Evolutionary conservation across 2,329 filamentous ascomycete species (phyloP).

Genomic region (Didymella keratinophila): DNA sequence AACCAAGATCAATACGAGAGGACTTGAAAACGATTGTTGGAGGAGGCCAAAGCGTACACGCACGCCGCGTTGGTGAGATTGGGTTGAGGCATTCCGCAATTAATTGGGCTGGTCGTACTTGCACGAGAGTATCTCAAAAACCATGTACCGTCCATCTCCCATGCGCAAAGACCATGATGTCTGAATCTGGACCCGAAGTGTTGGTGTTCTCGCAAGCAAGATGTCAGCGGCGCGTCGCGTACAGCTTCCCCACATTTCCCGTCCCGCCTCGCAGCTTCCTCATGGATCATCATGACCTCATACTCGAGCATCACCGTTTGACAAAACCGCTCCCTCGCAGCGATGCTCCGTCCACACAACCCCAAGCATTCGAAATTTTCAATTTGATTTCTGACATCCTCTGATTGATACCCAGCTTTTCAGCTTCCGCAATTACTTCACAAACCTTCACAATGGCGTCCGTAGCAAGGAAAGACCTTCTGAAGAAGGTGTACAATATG

Average conservation of each 20-base stretch:
- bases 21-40: no score
- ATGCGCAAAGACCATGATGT: no score
- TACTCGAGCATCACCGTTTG: neutral
- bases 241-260: slow-evolving; percentile 15
- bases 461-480: slow-evolving; percentile 73
- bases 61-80: no score
- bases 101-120: no score
- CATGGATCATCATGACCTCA: slow-evolving; percentile 21
- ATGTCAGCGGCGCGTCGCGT: slow-evolving; percentile 21
- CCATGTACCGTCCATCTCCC: no score
- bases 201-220: slow-evolving; percentile 1
- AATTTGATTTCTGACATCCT: slow-evolving; percentile 3
- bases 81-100: no score
- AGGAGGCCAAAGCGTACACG: no score
- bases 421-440: neutral
- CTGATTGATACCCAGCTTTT: slow-evolving; percentile 11
- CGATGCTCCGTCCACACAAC: slow-evolving; percentile 12
- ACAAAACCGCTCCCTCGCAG: slow-evolving; percentile 12
- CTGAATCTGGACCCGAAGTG: no score
- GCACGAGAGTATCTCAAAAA: no score
- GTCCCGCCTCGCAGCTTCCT: slow-evolving; percentile 2
- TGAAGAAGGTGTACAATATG: slow-evolving; percentile 85
- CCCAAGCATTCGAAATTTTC: neutral
- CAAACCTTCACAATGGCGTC: slow-evolving; percentile 53
- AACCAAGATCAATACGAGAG: no score